Base-by-base conservation (phyloP, 1,139 yeast genomes). In the Pichia sp. region DNA sequence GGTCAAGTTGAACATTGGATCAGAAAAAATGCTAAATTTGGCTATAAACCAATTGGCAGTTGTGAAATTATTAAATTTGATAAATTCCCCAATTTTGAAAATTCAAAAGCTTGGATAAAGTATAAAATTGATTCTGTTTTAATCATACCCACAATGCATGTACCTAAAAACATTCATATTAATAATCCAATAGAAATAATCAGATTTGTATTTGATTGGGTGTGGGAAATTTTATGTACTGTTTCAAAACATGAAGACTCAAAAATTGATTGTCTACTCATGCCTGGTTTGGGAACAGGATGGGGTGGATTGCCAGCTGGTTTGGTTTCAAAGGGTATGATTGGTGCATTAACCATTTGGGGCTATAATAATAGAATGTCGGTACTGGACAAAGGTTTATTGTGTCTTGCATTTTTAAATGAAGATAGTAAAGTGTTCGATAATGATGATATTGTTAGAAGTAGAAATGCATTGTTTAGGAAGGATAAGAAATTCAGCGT, bases 261-360 rank as follows among this genome's bases (percentile, higher is more conserved):
- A 9, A 46, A 52, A 4, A 62, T 67, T 8, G 66, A 67, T 45
- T 65, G 68, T 0, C 50, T 77, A n/a, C 63, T 78, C 10, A 53
- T 78, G 3, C 74, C 82, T 0, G 82, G 81, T 0, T 56, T 79
- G 19, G 80, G 79, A 5, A 74, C 82, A 1, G 83, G 83, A 1
- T 74, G 69, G 53, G 82, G 79, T 0, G 73, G 72, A 0, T 67
- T 78, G 0, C 72, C 76, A 0, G 55, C 61, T 9, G 66, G 62
- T 1, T 52, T 73, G 1, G 73, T 74, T 36, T 67, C 72, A 1
- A 61, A 61, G 42, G 65, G 71, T 3, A 69, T 72, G 67, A 56
- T 67, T 11, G 56, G 63, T 8, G 69, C 70, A 1, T 60, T 67
- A 8, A 50, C 58, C 0, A 54, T 64, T 3, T 65, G 57, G 47